Conservation (phyloP, 805 yeast species). For the Saccharomyces jurei region DNA sequence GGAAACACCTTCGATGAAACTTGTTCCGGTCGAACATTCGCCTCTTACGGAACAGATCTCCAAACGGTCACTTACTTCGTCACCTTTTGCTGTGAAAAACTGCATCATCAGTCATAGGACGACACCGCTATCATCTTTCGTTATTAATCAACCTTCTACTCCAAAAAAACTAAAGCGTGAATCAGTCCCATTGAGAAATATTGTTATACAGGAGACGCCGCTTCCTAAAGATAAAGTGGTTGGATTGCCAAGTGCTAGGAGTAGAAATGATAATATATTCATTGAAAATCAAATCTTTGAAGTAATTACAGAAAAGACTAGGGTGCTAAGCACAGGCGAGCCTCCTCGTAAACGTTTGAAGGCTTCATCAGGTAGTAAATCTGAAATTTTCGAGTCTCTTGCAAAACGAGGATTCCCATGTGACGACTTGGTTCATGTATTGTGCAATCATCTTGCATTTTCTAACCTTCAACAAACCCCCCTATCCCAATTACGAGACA, state of each 20-base stretch:
- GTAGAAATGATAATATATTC: not conserved
- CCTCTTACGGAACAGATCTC: conserved; percentile 12
- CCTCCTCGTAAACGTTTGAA: not conserved
- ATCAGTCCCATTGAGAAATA: not conserved
- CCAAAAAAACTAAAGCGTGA: not conserved
- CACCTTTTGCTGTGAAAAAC: not conserved
- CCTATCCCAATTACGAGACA: conserved; percentile 56
- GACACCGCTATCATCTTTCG: not conserved
- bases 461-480: conserved; percentile 86
- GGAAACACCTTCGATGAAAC: conserved; percentile 14
- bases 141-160: not conserved
- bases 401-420: conserved; percentile 33
- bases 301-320: not conserved
- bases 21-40: conserved; percentile 9
- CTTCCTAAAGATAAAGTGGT: not conserved
- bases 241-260: not conserved
- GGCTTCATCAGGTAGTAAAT: not conserved
- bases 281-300: not conserved
- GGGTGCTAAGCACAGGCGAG: not conserved
- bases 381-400: conserved; percentile 1
- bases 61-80: not conserved
- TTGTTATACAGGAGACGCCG: not conserved
- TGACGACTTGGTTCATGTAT: conserved; percentile 50
- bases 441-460: conserved; percentile 82
- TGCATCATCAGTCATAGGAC: not conserved